Percentiles rank a stretch among this genome's conserved stretches.
phyloP scores from a whole-genome alignment of 108 stramenopile species.

The Skeletonema marinoi region DNA sequence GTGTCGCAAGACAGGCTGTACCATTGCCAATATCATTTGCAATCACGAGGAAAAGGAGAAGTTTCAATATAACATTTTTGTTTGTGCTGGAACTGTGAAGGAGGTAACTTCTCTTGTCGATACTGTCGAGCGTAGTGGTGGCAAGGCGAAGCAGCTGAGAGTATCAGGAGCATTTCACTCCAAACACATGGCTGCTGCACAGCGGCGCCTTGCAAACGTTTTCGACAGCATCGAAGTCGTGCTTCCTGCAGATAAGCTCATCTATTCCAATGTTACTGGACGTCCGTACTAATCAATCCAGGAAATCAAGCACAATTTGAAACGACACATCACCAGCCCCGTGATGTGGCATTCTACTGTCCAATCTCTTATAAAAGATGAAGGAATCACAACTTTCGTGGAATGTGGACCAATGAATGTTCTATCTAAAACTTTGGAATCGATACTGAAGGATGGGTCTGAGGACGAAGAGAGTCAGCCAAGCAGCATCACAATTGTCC shows the following conservation, averaged over 20 bases:
- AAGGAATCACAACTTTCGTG: background rate
- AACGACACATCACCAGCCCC: background rate
- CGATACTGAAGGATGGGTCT: background rate
- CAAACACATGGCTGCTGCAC: conserved; percentile 5
- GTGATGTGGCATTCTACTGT: conserved; percentile 14
- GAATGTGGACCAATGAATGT: conserved; percentile 17
- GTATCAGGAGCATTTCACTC: conserved; percentile 13
- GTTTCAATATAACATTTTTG: conserved; percentile 21
- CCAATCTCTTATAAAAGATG: background rate
- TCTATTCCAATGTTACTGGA: conserved; percentile 34
- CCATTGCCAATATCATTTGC: conserved; percentile 28
- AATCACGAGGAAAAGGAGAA: conserved; percentile 19
- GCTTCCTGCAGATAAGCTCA: conserved; percentile 14
- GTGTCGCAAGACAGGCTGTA: conserved; percentile 8
- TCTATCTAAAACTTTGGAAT: conserved; percentile 4
- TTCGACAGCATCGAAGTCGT: background rate
- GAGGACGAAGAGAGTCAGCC: background rate
- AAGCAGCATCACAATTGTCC: background rate
- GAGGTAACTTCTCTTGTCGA: background rate
- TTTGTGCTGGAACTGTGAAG: conserved; percentile 16
- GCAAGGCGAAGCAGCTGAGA: conserved; percentile 6
- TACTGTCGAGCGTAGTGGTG: background rate
- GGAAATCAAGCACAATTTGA: conserved; percentile 6
- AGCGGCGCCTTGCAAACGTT: background rate
- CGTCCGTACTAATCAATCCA: conserved; percentile 1